These are phyloP conservation scores for Daldinia childiae DNA, from an alignment of 495 filamentous ascomycete genomes.

Conservation along the genomic window DNA sequence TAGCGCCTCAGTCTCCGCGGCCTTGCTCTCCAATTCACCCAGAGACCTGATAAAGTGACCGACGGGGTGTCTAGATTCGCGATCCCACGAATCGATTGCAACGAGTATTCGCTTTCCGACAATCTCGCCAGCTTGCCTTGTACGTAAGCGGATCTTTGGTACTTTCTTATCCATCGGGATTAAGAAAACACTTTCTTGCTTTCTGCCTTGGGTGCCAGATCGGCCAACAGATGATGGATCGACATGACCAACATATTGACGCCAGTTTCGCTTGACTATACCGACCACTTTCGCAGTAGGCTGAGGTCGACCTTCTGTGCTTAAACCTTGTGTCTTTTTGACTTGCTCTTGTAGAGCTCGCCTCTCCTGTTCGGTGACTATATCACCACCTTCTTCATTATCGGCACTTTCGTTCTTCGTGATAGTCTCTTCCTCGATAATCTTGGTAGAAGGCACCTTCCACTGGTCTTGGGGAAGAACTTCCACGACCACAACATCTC, in stretches of 20 bases:
- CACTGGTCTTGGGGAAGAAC: constrained; percentile 92
- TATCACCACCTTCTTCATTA: constrained; percentile 69
- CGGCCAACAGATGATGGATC: constrained; percentile 84
- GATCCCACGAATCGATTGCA: constrained; percentile 94
- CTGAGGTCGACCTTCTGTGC: constrained; percentile 79
- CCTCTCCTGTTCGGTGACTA: constrained; percentile 86
- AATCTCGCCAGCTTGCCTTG: constrained; percentile 85
- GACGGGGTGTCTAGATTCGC: constrained; percentile 87
- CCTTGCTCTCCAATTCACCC: constrained; percentile 93
- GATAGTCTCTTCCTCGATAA: constrained; percentile 92
- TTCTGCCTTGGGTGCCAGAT: constrained; percentile 73
- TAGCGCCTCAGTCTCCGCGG: constrained; percentile 93
- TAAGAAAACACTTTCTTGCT: constrained; percentile 91
- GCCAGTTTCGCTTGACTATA: constrained; percentile 93
- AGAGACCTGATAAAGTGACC: constrained; percentile 95
- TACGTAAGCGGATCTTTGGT: constrained; percentile 92
- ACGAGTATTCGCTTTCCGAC: constrained; percentile 93
- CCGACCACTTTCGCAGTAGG: constrained; percentile 95
- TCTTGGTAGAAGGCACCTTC: constrained; percentile 94
- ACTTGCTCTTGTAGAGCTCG: constrained; percentile 90
- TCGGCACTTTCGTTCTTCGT: constrained; percentile 93
- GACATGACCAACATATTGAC: constrained; percentile 95
- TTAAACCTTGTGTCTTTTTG: constrained; percentile 82
- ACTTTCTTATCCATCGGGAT: constrained; percentile 97
- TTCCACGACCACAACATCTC: constrained; percentile 91